Percentiles rank a stretch among this genome's conserved stretches.
Conservation (phyloP, 257 asterid species). For the Knoxia roxburghii region DNA sequence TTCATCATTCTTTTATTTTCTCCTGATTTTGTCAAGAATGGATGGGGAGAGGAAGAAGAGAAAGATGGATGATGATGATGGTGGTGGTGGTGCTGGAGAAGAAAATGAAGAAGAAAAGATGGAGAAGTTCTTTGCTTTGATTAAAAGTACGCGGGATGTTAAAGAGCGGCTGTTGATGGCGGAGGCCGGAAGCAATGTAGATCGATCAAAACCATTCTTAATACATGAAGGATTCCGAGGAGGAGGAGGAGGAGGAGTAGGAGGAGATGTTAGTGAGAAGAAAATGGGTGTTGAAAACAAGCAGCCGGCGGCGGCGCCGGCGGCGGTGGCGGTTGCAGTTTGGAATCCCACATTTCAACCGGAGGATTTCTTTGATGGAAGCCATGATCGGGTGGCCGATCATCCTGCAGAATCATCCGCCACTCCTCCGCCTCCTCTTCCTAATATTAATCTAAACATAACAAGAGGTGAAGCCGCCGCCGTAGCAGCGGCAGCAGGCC, state of each 20-base stretch:
- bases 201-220: background rate
- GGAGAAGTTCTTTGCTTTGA: conserved; percentile 27
- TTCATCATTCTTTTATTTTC: too few relatives aligned
- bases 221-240: too few relatives aligned
- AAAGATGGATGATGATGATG: conserved; percentile 11
- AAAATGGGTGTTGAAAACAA: too few relatives aligned
- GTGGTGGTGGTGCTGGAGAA: conserved; percentile 1
- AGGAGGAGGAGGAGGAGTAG: too few relatives aligned
- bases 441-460: background rate
- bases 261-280: too few relatives aligned
- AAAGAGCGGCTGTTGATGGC: conserved; percentile 13
- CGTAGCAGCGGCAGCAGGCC: conserved; percentile 6
- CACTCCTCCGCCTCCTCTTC: background rate
- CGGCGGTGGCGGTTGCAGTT: background rate
- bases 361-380: conserved; percentile 31
- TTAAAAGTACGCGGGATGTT: conserved; percentile 22
- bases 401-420: background rate
- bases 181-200: background rate
- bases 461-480: background rate
- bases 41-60: conserved; percentile 21
- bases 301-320: background rate
- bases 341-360: conserved; percentile 26
- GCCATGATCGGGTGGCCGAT: background rate
- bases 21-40: background rate
- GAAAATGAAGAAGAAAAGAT: conserved; percentile 30